phyloP scores from a whole-genome alignment of 2,329 filamentous ascomycete genomes.

The Pyricularia sp. region DNA sequence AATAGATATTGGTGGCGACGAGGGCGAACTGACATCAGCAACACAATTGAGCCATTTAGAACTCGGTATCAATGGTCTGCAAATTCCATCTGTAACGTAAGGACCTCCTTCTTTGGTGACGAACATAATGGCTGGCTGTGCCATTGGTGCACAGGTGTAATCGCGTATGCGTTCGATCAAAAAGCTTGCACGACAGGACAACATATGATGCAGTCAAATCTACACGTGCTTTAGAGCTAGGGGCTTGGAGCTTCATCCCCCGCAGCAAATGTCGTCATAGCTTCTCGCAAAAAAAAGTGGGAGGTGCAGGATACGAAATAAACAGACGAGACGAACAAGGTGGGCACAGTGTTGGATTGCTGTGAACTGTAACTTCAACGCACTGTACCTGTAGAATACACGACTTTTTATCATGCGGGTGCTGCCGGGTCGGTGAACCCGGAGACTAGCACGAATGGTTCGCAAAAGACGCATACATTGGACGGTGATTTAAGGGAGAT shows the following conservation, averaged over 20 bases:
- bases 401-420: neutral
- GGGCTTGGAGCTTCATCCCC: neutral
- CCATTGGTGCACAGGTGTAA: neutral
- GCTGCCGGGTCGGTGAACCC: neutral
- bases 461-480: neutral
- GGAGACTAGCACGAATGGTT: neutral
- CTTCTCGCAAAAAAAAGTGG: neutral
- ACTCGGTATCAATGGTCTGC: neutral
- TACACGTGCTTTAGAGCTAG: neutral
- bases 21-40: neutral
- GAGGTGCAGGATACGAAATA: neutral
- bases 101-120: neutral
- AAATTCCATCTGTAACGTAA: neutral
- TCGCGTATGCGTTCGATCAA: neutral
- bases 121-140: neutral
- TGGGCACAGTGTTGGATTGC: neutral
- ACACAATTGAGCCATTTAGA: neutral
- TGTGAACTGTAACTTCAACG: neutral
- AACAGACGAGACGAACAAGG: neutral
- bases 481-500: neutral
- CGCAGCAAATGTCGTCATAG: neutral
- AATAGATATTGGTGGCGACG: neutral
- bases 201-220: no score
- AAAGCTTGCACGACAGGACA: neutral
- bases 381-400: neutral